Evolutionary conservation across 2,329 filamentous ascomycete species (phyloP).

Genomic region (Alternaria panax): DNA sequence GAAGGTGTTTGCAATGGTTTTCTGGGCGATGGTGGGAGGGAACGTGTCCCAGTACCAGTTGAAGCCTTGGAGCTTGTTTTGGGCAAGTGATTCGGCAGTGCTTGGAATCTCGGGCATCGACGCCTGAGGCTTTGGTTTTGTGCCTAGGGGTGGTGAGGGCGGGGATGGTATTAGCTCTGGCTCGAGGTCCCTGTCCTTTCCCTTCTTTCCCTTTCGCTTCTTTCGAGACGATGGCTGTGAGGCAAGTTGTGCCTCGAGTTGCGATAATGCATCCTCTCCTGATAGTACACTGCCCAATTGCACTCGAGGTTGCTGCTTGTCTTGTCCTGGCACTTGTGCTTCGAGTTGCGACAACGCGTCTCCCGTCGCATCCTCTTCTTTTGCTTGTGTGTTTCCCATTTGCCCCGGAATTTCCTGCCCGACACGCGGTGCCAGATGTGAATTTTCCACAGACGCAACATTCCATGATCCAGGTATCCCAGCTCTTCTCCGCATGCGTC

Average conservation of each 20-base stretch:
- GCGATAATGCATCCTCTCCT: neutral
- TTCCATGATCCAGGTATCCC: neutral
- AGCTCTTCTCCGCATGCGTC: slow-evolving; percentile 9
- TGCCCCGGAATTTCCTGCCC: neutral
- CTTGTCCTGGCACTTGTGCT: neutral
- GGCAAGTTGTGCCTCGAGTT: neutral
- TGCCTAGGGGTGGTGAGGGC: slow-evolving; percentile 20
- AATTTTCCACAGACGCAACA: neutral
- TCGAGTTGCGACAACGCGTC: neutral
- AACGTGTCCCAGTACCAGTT: slow-evolving; percentile 48
- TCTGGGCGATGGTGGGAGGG: slow-evolving; percentile 44
- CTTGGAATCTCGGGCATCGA: slow-evolving; percentile 12
- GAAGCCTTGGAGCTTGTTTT: slow-evolving; percentile 21
- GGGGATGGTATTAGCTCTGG: slow-evolving; percentile 19
- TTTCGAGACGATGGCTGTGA: neutral
- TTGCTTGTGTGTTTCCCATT: neutral
- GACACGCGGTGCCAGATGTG: neutral
- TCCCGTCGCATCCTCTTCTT: neutral
- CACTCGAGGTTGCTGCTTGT: neutral
- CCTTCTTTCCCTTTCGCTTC: neutral
- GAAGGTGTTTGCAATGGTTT: slow-evolving; percentile 52
- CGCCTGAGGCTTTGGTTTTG: neutral
- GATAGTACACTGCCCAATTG: neutral
- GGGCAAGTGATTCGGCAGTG: slow-evolving; percentile 5
- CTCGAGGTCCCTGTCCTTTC: neutral